Base-by-base conservation (phyloP, 305 asterid genomes). In the Solanum chacoense region DNA sequence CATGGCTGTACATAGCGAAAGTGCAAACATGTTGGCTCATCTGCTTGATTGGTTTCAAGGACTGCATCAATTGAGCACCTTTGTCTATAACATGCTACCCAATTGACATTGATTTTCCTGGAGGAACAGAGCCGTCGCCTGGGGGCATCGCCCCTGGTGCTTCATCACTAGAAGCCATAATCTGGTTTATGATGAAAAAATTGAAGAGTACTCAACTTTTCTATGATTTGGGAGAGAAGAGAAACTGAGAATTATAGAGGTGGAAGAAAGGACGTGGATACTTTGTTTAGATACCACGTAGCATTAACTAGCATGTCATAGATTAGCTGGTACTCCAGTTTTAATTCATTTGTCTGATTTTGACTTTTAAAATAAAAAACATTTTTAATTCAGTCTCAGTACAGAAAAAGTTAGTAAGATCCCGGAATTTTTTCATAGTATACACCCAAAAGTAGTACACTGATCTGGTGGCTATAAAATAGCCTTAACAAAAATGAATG, bases 21-120 rank as follows among this genome's bases (percentile, higher is more conserved):
- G 98, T 94, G 90, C 98, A 96, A 0, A 90, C 96, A 81, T 96
- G 98, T 84, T 95, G 98, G 29, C 67, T 92, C 92, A 96, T 94
- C 65, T 92, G 91, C 89, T 94, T 96, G 6, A 96, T 79, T 3
- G 99, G 98, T 84, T 94, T 93, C 78, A 95, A 84, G 0, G 99
- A 91, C 87, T 96, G 98, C 89, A 93, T 18, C 91, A 95, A 90
- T 71, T 95, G 93, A 18, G 97, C 95, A 4, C 98, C 94, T 85
- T 95, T 95, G 86, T 96, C 98, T 73, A 95, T 77, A 28, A 95
- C 35, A 5, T 92, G 92, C n/a, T 94, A 94, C 37, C 88, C 94
- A 89, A 90, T 69, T 45, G 92, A 85, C 98, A 93, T 94, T 80
- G 93, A 80, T 50, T 92, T 94, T 26, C 98, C 98, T 32, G 98